These are phyloP conservation scores for Casaregolazyma lundiana DNA, from an alignment of 1,139 yeast species.

Conservation along the genomic window DNA sequence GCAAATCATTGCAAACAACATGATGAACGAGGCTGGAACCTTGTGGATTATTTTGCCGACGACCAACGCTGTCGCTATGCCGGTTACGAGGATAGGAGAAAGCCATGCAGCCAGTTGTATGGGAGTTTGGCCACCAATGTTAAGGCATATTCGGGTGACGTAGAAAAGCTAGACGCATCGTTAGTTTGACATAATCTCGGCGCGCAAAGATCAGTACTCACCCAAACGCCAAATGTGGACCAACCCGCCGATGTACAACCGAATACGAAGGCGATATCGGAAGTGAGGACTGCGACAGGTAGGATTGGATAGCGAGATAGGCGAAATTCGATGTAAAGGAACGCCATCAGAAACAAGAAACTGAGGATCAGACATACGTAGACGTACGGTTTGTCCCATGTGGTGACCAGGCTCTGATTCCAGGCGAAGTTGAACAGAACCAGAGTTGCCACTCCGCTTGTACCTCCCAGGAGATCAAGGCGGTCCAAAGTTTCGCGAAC, in stretches of 20 bases:
- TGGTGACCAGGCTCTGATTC: slow-evolving; percentile 59
- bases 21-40: slow-evolving; percentile 40
- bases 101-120: slow-evolving; percentile 39
- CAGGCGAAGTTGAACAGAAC: slow-evolving; percentile 51
- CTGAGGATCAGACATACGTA: slow-evolving; percentile 49
- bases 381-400: slow-evolving; percentile 48
- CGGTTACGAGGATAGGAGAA: slow-evolving; percentile 40
- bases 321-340: slow-evolving; percentile 36
- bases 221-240: slow-evolving; percentile 58
- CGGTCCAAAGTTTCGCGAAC: slow-evolving; percentile 1
- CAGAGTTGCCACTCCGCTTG: slow-evolving; percentile 45
- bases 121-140: slow-evolving; percentile 34
- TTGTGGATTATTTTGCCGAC: slow-evolving; percentile 39
- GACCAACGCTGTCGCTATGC: slow-evolving; percentile 43
- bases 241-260: slow-evolving; percentile 52
- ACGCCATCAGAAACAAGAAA: slow-evolving; percentile 34
- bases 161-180: slow-evolving; percentile 30
- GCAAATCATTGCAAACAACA: slow-evolving; percentile 44
- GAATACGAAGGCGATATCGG: slow-evolving; percentile 44
- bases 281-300: slow-evolving; percentile 40
- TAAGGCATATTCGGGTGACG: slow-evolving; percentile 35
- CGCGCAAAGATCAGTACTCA: slow-evolving; percentile 17
- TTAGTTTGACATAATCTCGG: neutral
- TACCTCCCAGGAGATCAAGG: slow-evolving; percentile 46
- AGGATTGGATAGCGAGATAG: slow-evolving; percentile 42